Percentiles rank a stretch among this genome's conserved stretches.
Conservation (phyloP, 768 basidiomycete species). For the Nevesoporus exiguus region DNA sequence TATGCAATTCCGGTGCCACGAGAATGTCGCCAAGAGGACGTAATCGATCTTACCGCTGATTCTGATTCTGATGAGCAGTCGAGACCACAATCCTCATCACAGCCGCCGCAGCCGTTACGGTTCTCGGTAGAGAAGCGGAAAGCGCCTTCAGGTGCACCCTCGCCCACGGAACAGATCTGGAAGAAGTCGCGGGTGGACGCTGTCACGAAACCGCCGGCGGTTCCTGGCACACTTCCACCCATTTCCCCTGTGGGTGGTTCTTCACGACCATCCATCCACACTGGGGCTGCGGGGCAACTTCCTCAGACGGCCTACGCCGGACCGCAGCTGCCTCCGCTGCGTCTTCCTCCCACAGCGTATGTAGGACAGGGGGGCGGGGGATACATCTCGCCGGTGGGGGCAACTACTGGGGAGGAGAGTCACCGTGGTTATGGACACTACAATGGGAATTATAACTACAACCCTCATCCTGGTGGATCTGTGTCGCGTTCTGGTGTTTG, state of each 20-base stretch:
- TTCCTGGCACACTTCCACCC: conserved; percentile 18
- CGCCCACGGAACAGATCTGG: conserved; percentile 68
- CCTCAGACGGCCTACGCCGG: conserved; percentile 19
- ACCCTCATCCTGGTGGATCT: conserved; percentile 19
- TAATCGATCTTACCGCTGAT: conserved; percentile 85
- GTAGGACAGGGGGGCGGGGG: conserved; percentile 15
- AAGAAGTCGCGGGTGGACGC: conserved; percentile 55
- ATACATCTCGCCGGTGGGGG: conserved; percentile 22
- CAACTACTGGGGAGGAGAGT: conserved; percentile 15
- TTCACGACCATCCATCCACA: conserved; percentile 11
- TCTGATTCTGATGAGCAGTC: conserved; percentile 64
- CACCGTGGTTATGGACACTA: conserved; percentile 27
- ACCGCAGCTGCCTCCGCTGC: conserved; percentile 28
- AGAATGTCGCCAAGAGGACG: conserved; percentile 41
- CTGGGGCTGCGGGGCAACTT: conserved; percentile 15
- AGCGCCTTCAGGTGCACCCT: conserved; percentile 44
- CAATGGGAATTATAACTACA: conserved; percentile 23
- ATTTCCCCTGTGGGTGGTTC: conserved; percentile 24
- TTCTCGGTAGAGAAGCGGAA: conserved; percentile 56
- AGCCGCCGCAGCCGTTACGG: conserved; percentile 21
- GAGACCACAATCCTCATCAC: conserved; percentile 22
- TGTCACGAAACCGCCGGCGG: conserved; percentile 10
- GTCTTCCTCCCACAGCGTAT: conserved; percentile 22
- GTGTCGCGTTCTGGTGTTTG: conserved; percentile 24
- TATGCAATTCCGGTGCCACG: conserved; percentile 18